Evolutionary conservation across 140 eudicot species (phyloP), one percentile per base, ranked within the genome.

Genomic region (Oenanthe javanica): DNA sequence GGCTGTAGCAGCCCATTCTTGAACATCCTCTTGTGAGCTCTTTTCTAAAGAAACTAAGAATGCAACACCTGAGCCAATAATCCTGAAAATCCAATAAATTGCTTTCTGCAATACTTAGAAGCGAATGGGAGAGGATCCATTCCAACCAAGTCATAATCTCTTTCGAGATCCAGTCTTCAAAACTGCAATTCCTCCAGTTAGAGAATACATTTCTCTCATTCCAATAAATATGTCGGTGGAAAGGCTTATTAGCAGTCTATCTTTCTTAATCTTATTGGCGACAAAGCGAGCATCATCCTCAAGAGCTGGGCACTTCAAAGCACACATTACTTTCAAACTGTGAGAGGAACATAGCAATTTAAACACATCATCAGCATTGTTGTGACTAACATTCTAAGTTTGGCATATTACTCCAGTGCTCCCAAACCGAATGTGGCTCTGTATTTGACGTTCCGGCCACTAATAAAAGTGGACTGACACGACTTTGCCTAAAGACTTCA

Each of bases 1-100:
- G 48, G 91, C 95, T 0, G 92, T 87, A 16, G 97, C 99, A 13
- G 97, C 92, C 72, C 93, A 87, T 84, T 95, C 99, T 87, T 90
- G 97, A 79, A 95, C 97, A 87, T 95, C 99, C 83, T 92, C 99
- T 82, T 95, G 93, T 45, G 80, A 72, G 81, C 97, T 95, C 83
- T 91, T 91, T 89, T 87, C 86, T 76, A 95, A 87, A 84, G 79
- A 86, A 9, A 95, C 93, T 85, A 91, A 86, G 83, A 95, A 84
- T 67, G 85, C 83, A 1, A 97, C 91, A 71, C 97, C 99, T 84
- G 69, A 95, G 89, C 99, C 97, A 95, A 79, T 89, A 92, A 11
- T 86, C 86, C 84, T 95, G 97, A 72, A 89, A 85, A 72, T 96
- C 97, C 13, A 80, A 90, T 25, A 90, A 92, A 84, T 87, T 92